A percentile compares a stretch with the other conserved stretches of the same genome.
Evolutionary conservation across 1,284 basidiomycete species (phyloP).

Genomic region (Malassezia furfur): DNA sequence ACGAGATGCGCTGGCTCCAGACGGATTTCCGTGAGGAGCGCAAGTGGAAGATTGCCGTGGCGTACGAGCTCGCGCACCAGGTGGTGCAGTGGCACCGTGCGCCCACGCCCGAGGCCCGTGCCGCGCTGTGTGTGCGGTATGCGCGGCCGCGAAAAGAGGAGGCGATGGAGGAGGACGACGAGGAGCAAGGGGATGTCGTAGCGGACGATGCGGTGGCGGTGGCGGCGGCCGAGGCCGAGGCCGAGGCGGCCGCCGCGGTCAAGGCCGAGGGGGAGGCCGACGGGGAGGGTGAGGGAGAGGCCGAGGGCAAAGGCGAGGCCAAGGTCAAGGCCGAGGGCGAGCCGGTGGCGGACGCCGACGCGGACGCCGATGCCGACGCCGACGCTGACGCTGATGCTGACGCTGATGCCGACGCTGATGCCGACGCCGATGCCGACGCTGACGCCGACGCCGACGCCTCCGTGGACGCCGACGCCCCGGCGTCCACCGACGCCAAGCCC

Average conservation of each 20-base stretch:
- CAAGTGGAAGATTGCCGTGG: constrained; percentile 79
- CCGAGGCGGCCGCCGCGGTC: too few species aligned
- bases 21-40: constrained; percentile 88
- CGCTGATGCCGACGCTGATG: constrained; percentile 26
- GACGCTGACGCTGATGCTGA: constrained; percentile 33
- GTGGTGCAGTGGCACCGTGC: constrained; percentile 80
- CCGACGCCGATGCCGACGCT: constrained; percentile 30
- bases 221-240: too few species aligned
- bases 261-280: too few species aligned
- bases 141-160: neutral
- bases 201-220: too few species aligned
- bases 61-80: constrained; percentile 72
- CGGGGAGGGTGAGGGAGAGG: too few species aligned
- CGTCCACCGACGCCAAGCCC: too few species aligned
- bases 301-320: too few species aligned
- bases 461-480: too few species aligned
- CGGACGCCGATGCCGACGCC: constrained; percentile 7
- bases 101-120: constrained; percentile 58
- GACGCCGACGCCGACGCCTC: constrained; percentile 16
- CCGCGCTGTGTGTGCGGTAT: constrained; percentile 54
- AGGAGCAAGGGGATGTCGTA: too few species aligned
- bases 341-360: constrained; percentile 32
- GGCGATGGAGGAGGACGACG: neutral
- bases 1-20: constrained; percentile 98
- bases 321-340: too few species aligned